A percentile compares a stretch with the other conserved stretches of the same genome.
Conservation (phyloP, 2,329 filamentous ascomycete species). For the Akanthomyces uredinophilus region DNA sequence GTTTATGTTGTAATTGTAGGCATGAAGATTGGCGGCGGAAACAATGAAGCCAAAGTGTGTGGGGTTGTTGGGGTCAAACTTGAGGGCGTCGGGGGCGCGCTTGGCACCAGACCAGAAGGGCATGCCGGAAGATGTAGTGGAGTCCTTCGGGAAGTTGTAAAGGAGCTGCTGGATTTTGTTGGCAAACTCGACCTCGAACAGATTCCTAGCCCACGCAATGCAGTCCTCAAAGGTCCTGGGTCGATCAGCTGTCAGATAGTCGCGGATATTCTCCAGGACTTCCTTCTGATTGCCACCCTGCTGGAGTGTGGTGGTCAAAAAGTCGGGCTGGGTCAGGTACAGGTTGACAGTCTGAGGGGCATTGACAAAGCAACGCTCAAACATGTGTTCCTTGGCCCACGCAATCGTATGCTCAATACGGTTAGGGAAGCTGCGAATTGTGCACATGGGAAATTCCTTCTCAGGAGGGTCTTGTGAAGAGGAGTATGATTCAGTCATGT, state of each 20-base stretch:
- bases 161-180: conserved; percentile 93
- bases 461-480: conserved; percentile 92
- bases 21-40: conserved; percentile 85
- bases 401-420: conserved; percentile 98
- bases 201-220: conserved; percentile 86
- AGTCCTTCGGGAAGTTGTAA: conserved; percentile 96
- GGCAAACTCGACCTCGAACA: conserved; percentile 96
- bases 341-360: conserved; percentile 91
- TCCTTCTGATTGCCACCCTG: conserved; percentile 94
- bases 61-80: conserved; percentile 77
- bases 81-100: conserved; percentile 85
- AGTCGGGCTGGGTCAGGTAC: conserved; percentile 87
- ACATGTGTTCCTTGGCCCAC: conserved; percentile 87
- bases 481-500: conserved; percentile 93
- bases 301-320: conserved; percentile 79
- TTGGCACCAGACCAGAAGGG: conserved; percentile 98
- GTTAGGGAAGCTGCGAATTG: conserved; percentile 94
- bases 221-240: conserved; percentile 93
- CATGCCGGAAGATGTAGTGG: conserved; percentile 78
- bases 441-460: conserved; percentile 99
- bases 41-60: conserved; percentile 87
- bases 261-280: conserved; percentile 82
- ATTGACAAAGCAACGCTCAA: conserved; percentile 90
- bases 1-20: conserved; percentile 97
- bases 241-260: conserved; percentile 87